Evolutionary conservation across 2,329 filamentous ascomycete genomes (phyloP), one percentile per base, ranked within the genome.

Genomic region (Byssothecium circinans): DNA sequence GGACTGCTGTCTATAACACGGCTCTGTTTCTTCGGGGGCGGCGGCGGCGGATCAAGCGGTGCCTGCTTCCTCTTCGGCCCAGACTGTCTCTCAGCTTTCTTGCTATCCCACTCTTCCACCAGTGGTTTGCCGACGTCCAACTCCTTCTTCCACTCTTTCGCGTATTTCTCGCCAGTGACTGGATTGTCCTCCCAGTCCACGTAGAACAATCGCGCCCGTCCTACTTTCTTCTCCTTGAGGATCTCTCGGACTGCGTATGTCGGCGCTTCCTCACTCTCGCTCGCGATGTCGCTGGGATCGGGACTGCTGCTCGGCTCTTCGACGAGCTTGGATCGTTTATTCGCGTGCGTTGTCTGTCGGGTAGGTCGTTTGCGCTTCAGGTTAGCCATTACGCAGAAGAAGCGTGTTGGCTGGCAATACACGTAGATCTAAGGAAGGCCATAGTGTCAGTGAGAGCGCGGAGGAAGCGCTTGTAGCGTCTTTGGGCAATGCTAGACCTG

Each of bases 151-250:
- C 83, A 85, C 39, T 69, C 78, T 8, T 76, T 76, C 2, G 66
- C 46, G 59, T 77, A 84, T 1, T 53, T 49, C 50, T 76, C 61
- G 15, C 78, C 79, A 32, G 79, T 81, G 2, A 56, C 50, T n/a
- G 73, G 67, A 57, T 42, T 43, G 49, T 78, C 75, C 39, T 73
- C 75, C 83, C 83, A 85, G 58, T 83, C 76, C 43, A 85, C 75
- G 2, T 7, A 37, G 73, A 61, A 54, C 83, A 86, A n/a, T 56
- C 37, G 3, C 50, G 39, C 8, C 72, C 52, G 8, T 54, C 50
- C 10, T 61, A 71, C 27, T 0, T 41, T 32, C 3, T 29, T 40
- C 44, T 65, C 55, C 4, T 56, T 45, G 0, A 61, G 38, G 20
- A 67, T 64, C 25, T 42, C 29, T 4, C 52, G 41, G 2, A 52